Base-by-base conservation (phyloP, 2,329 filamentous ascomycete species). In the Ophiostoma piceae region DNA sequence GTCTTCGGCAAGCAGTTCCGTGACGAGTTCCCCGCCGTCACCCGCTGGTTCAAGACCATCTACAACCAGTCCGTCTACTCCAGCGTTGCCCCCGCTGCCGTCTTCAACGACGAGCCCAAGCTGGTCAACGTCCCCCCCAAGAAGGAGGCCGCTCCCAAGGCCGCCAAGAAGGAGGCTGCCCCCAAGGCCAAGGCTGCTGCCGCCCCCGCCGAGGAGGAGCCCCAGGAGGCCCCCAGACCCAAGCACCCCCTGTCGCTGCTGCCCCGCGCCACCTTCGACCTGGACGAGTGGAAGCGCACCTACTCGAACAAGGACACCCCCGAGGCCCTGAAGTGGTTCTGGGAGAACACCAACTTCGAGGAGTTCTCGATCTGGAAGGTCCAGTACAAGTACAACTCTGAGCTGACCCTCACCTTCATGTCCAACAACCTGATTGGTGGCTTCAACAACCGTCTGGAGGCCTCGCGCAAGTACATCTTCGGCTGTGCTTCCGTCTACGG, bases 371-470 rank as follows among this genome's bases (percentile, higher is more conserved):
- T 99, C 81, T 99, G 93, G 92, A 89, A 88, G 81, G 84, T 94
- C 76, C 90, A 94, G 83, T 99, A 97, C 90, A 97, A 97, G 90
- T 99, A 99, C 88, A 96, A 97, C 83, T 89, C 97, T 73, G 95
- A 99, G 89, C 88, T 99, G 76, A 97, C 92, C 79, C 85, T 95
- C 82, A 91, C 91, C 79, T 99, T 99, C 91, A 99, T 99, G 95
- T 94, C 92, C 76, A 92, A 91, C 87, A 99, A 99, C 88, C 85
- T 98, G 82, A 94, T 99, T 80, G 94, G 92, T 83, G 95, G 95
- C 81, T 97, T 99, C 88, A 96, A 97, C 85, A 87, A 88, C 81
- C 95, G 95, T 86, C 92, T 99, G 72, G 95, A 99, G 87, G 95
- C 80, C 74, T 97, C 92, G 79, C 94, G 95, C 86, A 99, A 99